A percentile compares a stretch with the other conserved stretches of the same genome.
These are phyloP conservation scores for Tripterygium wilfordii DNA, from an alignment of 177 flowering plant species.

Conservation along the genomic window DNA sequence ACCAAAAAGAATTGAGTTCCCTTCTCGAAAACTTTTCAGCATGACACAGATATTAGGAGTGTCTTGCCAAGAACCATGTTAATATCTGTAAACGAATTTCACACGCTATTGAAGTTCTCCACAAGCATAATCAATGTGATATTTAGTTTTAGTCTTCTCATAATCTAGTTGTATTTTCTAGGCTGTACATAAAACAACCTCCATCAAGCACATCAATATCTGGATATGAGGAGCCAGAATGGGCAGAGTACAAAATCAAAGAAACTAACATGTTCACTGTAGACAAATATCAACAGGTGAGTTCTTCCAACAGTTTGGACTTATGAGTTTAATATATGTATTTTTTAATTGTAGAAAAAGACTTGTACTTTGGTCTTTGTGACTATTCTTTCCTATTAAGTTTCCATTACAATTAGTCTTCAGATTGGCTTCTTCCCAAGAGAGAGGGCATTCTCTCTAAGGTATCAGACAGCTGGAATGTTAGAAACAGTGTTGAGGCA, in stretches of 20 bases:
- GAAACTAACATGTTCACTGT: constrained; percentile 94
- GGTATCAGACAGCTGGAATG: constrained; percentile 98
- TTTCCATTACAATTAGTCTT: constrained; percentile 43
- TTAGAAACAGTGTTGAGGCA: constrained; percentile 74
- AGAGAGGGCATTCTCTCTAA: constrained; percentile 78
- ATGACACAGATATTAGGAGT: no score
- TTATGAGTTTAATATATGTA: no score
- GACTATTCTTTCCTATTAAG: constrained; percentile 27
- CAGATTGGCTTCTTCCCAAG: constrained; percentile 86
- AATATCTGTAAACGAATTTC: no score
- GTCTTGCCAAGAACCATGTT: no score
- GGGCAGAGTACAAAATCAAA: constrained; percentile 96
- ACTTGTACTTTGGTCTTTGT: constrained; percentile 6
- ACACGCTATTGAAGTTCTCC: no score
- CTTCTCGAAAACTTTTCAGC: no score
- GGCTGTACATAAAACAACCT: constrained; percentile 86
- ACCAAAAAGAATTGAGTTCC: no score
- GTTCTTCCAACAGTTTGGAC: constrained; percentile 11
- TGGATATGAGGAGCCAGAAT: constrained; percentile 54
- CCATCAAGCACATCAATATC: constrained; percentile 49
- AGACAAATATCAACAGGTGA: constrained; percentile 97
- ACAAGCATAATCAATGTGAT: background rate
- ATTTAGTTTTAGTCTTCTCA: background rate
- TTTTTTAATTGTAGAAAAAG: no score
- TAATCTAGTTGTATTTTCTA: constrained; percentile 17